Conservation (phyloP, 805 yeast genomes). For the Kodamaea neixiangensis region DNA sequence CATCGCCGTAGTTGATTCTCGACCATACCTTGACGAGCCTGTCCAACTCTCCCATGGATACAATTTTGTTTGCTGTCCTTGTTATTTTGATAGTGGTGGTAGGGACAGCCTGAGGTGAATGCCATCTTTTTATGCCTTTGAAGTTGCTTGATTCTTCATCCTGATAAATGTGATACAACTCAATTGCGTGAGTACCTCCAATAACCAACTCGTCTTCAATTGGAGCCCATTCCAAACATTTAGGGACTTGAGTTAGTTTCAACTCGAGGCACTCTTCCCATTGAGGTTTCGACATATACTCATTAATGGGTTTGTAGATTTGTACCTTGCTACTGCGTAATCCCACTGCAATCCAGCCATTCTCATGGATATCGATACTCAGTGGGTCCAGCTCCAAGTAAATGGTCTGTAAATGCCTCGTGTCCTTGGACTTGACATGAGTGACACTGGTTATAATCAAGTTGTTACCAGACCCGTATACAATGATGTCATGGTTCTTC, state of each 20-base stretch:
- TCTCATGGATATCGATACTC: conserved; percentile 64
- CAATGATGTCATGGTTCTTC: conserved; percentile 63
- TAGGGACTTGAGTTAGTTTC: conserved; percentile 22
- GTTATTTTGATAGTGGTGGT: conserved; percentile 60
- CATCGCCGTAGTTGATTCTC: conserved; percentile 64
- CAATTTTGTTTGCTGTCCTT: conserved; percentile 63
- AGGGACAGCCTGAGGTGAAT: conserved; percentile 58
- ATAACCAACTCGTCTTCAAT: conserved; percentile 55
- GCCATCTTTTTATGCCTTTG: conserved; percentile 39
- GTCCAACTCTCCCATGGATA: conserved; percentile 65
- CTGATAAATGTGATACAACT: conserved; percentile 50
- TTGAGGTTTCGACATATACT: conserved; percentile 42
- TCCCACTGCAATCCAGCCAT: conserved; percentile 62
- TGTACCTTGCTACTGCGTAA: conserved; percentile 36
- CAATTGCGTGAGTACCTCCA: conserved; percentile 54
- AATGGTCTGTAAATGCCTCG: conserved; percentile 62
- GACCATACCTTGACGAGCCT: conserved; percentile 76
- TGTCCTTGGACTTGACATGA: background rate
- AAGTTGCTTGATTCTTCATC: background rate
- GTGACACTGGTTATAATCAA: conserved; percentile 49
- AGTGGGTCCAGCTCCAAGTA: conserved; percentile 67
- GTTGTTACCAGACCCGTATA: conserved; percentile 88
- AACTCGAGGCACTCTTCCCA: conserved; percentile 43
- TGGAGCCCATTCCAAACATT: conserved; percentile 56
- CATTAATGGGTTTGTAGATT: conserved; percentile 59